Conservation (phyloP, 1,284 basidiomycete species). For the Athelia sp. region DNA sequence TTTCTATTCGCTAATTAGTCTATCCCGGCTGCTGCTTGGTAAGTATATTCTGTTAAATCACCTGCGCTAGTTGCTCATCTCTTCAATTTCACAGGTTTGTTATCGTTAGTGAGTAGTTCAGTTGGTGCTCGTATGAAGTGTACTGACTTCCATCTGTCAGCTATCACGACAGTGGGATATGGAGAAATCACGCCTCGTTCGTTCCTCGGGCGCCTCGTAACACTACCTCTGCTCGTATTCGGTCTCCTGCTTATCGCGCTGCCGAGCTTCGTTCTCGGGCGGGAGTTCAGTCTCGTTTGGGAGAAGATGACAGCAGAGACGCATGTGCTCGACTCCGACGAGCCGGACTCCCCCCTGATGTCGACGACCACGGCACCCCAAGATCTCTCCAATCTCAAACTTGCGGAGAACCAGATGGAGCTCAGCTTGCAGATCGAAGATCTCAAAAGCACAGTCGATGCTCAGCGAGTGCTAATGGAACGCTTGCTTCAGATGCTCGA, state of each 20-base stretch:
- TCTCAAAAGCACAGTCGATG: slow-evolving; percentile 45
- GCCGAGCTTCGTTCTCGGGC: slow-evolving; percentile 83
- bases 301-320: slow-evolving; percentile 64
- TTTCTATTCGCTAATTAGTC: slow-evolving; percentile 35
- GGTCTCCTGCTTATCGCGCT: slow-evolving; percentile 84
- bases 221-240: slow-evolving; percentile 79
- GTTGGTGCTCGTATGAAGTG: not conserved
- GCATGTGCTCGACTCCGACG: slow-evolving; percentile 20
- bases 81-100: slow-evolving; percentile 28
- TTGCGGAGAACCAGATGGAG: slow-evolving; percentile 59
- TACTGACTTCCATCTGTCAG: slow-evolving; percentile 26
- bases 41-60: slow-evolving; percentile 15
- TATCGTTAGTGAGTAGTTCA: slow-evolving; percentile 41
- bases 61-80: not conserved
- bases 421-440: slow-evolving; percentile 57
- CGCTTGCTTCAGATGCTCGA: slow-evolving; percentile 38
- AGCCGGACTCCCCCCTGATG: not conserved
- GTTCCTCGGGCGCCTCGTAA: slow-evolving; percentile 77
- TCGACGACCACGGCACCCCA: slow-evolving; percentile 6
- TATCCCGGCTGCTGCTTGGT: slow-evolving; percentile 69
- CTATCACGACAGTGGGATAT: slow-evolving; percentile 83
- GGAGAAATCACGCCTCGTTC: slow-evolving; percentile 84
- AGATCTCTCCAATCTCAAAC: slow-evolving; percentile 49
- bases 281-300: slow-evolving; percentile 87
- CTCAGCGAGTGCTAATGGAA: slow-evolving; percentile 47